Evolutionary conservation across 345 rosid genomes (phyloP).

Genomic region (Salix caprea): DNA sequence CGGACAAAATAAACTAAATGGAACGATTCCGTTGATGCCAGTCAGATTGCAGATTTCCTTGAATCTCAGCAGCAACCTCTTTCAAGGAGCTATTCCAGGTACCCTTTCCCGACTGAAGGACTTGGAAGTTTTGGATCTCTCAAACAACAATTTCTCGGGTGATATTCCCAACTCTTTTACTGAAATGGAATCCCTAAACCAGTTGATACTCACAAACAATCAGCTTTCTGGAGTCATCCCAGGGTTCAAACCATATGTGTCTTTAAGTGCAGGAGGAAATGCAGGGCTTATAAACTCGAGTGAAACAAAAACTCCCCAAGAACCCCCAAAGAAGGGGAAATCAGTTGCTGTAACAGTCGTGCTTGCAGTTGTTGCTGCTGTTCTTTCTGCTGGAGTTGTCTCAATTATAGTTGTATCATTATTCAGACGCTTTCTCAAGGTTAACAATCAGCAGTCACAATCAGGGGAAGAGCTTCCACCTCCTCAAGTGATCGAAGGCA

Average conservation of each 20-base stretch:
- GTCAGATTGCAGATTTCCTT: conserved; percentile 51
- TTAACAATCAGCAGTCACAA: conserved; percentile 36
- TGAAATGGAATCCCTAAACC: conserved; percentile 32
- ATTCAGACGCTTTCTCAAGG: conserved; percentile 44
- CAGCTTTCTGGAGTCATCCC: conserved; percentile 49
- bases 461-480: conserved; percentile 31
- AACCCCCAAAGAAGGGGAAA: conserved; percentile 17
- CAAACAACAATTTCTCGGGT: conserved; percentile 54
- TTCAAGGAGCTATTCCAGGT: conserved; percentile 46
- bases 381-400: conserved; percentile 29
- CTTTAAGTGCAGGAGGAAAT: conserved; percentile 39
- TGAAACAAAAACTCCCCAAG: not conserved
- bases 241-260: conserved; percentile 20
- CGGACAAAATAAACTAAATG: conserved; percentile 53
- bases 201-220: conserved; percentile 58
- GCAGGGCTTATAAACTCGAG: conserved; percentile 9
- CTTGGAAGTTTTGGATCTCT: conserved; percentile 75
- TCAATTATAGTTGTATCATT: conserved; percentile 21
- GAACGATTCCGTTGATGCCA: conserved; percentile 61
- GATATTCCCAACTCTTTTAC: conserved; percentile 34
- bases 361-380: conserved; percentile 36
- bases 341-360: conserved; percentile 26
- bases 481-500: conserved; percentile 51
- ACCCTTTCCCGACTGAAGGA: conserved; percentile 27
- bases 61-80: conserved; percentile 67